These are phyloP conservation scores for Tripidium arundinaceum DNA, from an alignment of 202 grass and related monocot genomes.

Conservation along the genomic window DNA sequence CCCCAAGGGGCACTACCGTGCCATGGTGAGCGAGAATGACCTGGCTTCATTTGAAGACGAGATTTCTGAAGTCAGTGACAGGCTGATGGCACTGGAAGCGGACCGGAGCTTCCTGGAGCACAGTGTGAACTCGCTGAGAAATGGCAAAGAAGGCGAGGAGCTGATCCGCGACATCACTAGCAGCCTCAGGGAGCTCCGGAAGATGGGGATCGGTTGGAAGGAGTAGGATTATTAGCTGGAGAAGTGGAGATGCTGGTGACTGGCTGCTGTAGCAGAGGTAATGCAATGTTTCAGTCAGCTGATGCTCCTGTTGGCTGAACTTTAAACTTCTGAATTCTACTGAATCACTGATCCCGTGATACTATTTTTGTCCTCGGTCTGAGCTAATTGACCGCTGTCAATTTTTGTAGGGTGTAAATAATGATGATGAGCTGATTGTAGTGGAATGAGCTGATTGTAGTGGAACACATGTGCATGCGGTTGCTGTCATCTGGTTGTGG, in stretches of 20 bases:
- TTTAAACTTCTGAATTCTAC: not conserved
- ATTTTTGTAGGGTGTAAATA: conserved; percentile 30
- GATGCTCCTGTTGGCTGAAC: not conserved
- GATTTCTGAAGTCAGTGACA: conserved; percentile 47
- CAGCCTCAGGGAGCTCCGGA: conserved; percentile 59
- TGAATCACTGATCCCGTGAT: not conserved
- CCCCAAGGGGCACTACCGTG: conserved; percentile 23
- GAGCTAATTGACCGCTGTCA: not conserved
- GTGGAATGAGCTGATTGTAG: no score
- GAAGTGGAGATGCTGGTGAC: conserved; percentile 23
- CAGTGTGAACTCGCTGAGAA: conserved; percentile 75
- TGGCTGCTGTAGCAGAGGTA: conserved; percentile 32
- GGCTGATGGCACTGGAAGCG: conserved; percentile 62
- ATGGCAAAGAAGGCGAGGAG: conserved; percentile 46
- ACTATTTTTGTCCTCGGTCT: not conserved
- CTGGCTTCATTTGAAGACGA: conserved; percentile 51
- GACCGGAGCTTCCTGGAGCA: conserved; percentile 83
- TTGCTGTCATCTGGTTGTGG: conserved; percentile 23
- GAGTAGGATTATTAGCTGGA: conserved; percentile 42
- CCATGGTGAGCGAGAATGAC: conserved; percentile 34
- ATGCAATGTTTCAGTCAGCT: not conserved
- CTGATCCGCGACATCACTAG: conserved; percentile 68
- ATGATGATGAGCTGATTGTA: conserved; percentile 2
- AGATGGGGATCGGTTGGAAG: conserved; percentile 43
- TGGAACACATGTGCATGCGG: not conserved